Conservation (phyloP, 1,139 yeast species). For the Lizanozyma gosingica region DNA sequence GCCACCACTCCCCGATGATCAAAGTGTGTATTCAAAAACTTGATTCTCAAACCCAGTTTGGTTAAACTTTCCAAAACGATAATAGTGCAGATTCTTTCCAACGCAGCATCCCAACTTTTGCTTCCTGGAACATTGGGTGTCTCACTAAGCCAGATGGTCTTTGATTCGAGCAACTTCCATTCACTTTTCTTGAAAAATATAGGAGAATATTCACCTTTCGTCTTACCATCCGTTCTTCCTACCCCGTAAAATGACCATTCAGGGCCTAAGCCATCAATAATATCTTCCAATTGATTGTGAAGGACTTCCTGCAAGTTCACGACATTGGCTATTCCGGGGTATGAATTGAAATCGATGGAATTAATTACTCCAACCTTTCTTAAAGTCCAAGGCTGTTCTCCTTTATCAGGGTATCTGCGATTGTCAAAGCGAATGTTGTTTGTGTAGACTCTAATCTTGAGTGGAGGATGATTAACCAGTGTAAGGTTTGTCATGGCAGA, state of each 20-base stretch:
- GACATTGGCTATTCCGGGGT: slow-evolving; percentile 22
- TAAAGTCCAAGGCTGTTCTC: slow-evolving; percentile 38
- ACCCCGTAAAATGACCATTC: slow-evolving; percentile 38
- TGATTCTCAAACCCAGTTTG: slow-evolving; percentile 14
- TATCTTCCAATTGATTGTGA: slow-evolving; percentile 41
- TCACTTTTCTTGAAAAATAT: slow-evolving; percentile 26
- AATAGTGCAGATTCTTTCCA: slow-evolving; percentile 37
- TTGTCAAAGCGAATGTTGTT: slow-evolving; percentile 47
- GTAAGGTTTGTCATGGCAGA: too few species aligned
- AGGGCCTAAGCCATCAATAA: slow-evolving; percentile 25
- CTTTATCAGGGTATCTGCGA: slow-evolving; percentile 12
- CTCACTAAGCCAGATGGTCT: slow-evolving; percentile 36
- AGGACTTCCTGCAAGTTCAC: slow-evolving; percentile 52
- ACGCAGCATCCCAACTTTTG: slow-evolving; percentile 50
- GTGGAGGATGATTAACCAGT: too few species aligned
- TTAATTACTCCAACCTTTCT: slow-evolving; percentile 29
- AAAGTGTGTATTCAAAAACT: slow-evolving; percentile 44
- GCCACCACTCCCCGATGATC: slow-evolving; percentile 46
- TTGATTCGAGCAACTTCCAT: slow-evolving; percentile 26
- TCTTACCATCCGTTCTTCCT: slow-evolving; percentile 37
- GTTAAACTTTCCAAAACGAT: slow-evolving; percentile 26
- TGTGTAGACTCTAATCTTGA: slow-evolving; percentile 36
- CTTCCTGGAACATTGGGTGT: slow-evolving; percentile 38
- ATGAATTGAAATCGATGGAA: slow-evolving; percentile 26
- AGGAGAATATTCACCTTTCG: slow-evolving; percentile 39